Conservation (phyloP, 2,329 filamentous ascomycete genomes). For the Neonectria magnoliae region DNA sequence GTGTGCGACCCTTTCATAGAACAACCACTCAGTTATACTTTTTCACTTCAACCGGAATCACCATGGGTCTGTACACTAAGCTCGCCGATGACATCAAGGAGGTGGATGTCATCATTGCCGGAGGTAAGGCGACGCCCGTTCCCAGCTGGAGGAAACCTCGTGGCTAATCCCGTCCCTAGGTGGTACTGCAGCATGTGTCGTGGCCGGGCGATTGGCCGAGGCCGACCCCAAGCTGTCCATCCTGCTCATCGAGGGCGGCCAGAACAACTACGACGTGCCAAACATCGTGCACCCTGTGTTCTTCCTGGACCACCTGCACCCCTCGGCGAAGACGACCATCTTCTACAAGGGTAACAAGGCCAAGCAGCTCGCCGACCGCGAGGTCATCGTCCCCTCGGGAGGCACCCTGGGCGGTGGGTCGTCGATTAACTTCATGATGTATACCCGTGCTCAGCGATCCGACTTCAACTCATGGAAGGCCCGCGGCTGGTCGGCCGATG, state of each 20-base stretch:
- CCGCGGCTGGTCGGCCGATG: conserved; percentile 47
- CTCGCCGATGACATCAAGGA: conserved; percentile 13
- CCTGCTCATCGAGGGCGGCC: conserved; percentile 46
- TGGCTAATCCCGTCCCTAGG: conserved; percentile 30
- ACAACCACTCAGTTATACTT: background rate
- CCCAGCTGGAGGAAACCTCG: background rate
- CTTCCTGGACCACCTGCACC: conserved; percentile 37
- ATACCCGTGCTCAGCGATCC: conserved; percentile 44
- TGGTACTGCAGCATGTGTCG: conserved; percentile 45
- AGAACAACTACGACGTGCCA: conserved; percentile 41
- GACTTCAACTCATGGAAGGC: conserved; percentile 50
- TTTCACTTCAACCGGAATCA: background rate
- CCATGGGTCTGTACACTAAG: conserved; percentile 11
- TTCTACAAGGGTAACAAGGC: conserved; percentile 43
- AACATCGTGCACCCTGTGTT: conserved; percentile 43
- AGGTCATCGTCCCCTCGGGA: conserved; percentile 41
- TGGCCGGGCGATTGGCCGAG: conserved; percentile 45
- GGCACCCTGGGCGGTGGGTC: conserved; percentile 46
- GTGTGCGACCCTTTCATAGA: background rate
- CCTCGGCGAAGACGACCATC: conserved; percentile 37
- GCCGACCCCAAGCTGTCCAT: conserved; percentile 43
- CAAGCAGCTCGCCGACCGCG: conserved; percentile 35
- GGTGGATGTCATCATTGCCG: conserved; percentile 38
- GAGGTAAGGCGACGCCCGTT: conserved; percentile 19
- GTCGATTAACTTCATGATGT: conserved; percentile 48